phyloP scores from a whole-genome alignment of 352 stramenopile species.

The Globisporangium cederbergense region DNA sequence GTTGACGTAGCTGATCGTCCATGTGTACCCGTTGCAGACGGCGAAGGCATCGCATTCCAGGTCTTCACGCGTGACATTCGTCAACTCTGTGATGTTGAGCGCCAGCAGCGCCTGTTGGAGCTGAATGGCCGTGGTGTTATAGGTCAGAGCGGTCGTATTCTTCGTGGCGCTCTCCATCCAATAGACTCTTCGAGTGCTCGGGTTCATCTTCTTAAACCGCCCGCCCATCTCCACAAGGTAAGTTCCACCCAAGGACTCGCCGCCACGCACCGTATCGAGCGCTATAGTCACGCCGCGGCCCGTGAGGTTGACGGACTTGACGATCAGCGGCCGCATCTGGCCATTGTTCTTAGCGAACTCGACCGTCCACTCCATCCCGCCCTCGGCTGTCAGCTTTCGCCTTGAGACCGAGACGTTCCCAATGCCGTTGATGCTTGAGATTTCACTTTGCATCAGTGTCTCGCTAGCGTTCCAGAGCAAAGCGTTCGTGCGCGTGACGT shows the following conservation, averaged over 20 bases:
- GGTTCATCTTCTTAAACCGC: slow-evolving; percentile 44
- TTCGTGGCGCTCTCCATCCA: slow-evolving; percentile 28
- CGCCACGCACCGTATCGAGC: slow-evolving; percentile 37
- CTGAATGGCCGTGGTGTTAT: slow-evolving; percentile 27
- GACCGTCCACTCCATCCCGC: slow-evolving; percentile 60
- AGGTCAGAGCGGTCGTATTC: slow-evolving; percentile 43
- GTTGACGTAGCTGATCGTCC: slow-evolving; percentile 58
- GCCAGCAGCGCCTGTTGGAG: slow-evolving; percentile 35
- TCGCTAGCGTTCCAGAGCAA: slow-evolving; percentile 58
- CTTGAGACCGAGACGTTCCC: slow-evolving; percentile 42
- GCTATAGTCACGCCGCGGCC: slow-evolving; percentile 33
- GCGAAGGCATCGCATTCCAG: slow-evolving; percentile 55
- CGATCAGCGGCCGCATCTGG: slow-evolving; percentile 33
- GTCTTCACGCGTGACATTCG: slow-evolving; percentile 31
- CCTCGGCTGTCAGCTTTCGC: slow-evolving; percentile 42
- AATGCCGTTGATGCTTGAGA: slow-evolving; percentile 46
- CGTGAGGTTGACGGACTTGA: slow-evolving; percentile 49
- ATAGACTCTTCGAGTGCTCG: slow-evolving; percentile 41
- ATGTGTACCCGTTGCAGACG: slow-evolving; percentile 66
- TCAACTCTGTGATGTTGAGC: slow-evolving; percentile 38
- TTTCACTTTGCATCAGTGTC: slow-evolving; percentile 21
- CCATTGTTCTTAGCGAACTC: slow-evolving; percentile 66
- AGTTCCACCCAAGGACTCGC: slow-evolving; percentile 40
- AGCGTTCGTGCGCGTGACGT: slow-evolving; percentile 21
- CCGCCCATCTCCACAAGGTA: slow-evolving; percentile 62